These are phyloP conservation scores for Pilatotrama ljubarskyi DNA, from an alignment of 768 basidiomycete species.

Conservation along the genomic window DNA sequence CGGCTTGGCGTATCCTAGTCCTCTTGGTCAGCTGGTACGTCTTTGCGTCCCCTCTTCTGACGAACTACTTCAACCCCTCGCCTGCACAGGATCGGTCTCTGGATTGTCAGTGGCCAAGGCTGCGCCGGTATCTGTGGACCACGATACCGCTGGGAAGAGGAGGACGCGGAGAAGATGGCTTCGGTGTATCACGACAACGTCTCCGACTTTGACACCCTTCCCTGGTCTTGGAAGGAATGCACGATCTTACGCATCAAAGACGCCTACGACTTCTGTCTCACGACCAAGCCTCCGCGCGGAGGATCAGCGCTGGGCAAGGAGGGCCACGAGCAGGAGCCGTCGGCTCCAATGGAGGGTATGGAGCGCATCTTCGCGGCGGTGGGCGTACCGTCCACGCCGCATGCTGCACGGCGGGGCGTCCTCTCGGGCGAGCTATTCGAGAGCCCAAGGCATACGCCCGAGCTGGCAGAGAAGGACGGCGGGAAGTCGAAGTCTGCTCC, in stretches of 20 bases:
- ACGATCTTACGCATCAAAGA: conserved; percentile 73
- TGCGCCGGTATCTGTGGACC: conserved; percentile 86
- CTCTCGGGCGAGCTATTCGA: conserved; percentile 68
- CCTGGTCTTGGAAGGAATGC: conserved; percentile 79
- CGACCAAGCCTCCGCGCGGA: conserved; percentile 38
- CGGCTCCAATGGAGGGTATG: conserved; percentile 50
- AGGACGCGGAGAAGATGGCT: conserved; percentile 60
- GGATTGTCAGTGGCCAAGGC: conserved; percentile 73
- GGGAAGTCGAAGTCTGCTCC: conserved; percentile 25
- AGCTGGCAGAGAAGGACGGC: conserved; percentile 22
- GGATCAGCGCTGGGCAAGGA: conserved; percentile 40
- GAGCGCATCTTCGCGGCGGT: conserved; percentile 61
- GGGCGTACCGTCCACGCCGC: conserved; percentile 49
- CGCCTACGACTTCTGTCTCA: conserved; percentile 79
- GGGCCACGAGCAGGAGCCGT: conserved; percentile 20
- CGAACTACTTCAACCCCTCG: not conserved
- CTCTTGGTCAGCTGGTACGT: conserved; percentile 67
- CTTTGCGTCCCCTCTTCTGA: not conserved
- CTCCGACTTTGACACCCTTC: conserved; percentile 48
- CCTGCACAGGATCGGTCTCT: conserved; percentile 64
- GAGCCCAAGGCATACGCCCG: conserved; percentile 38
- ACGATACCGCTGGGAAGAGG: conserved; percentile 82
- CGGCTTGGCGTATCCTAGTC: conserved; percentile 71
- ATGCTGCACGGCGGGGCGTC: conserved; percentile 57
- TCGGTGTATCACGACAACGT: conserved; percentile 52